Conservation (phyloP, 108 stramenopile species). For the Discostella stelligeroides region DNA sequence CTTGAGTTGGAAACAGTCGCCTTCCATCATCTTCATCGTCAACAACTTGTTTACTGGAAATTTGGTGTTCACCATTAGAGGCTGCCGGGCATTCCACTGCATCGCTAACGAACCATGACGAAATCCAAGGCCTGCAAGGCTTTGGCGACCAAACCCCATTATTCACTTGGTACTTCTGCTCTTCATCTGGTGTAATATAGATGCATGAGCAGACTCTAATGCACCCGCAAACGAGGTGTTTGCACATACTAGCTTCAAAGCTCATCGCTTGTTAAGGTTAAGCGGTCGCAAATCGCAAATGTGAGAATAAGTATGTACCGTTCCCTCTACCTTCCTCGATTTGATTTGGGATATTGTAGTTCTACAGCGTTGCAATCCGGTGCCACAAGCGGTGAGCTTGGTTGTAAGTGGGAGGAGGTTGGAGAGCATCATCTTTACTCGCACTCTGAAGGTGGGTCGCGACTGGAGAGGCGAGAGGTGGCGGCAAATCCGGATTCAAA, state of each 20-base stretch:
- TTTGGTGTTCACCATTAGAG: not conserved
- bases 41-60: not conserved
- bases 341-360: no score
- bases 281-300: no score
- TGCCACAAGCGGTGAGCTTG: no score
- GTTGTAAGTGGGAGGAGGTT: not conserved
- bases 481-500: no score
- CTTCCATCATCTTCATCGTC: not conserved
- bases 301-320: no score
- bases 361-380: no score
- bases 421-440: not conserved
- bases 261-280: no score
- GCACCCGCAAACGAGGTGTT: conserved; percentile 13
- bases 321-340: no score
- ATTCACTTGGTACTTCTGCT: not conserved
- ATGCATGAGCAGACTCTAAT: conserved; percentile 17
- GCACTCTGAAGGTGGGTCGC: not conserved
- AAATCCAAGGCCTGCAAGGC: conserved; percentile 19
- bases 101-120: conserved; percentile 14
- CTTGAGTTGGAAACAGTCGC: conserved; percentile 26
- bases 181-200: not conserved
- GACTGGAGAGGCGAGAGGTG: not conserved
- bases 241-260: not conserved
- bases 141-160: conserved; percentile 8
- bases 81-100: not conserved